A percentile compares a stretch with the other conserved stretches of the same genome.
phyloP scores from a whole-genome alignment of 2,329 filamentous ascomycete species.

The Clonostachys byssicola region DNA sequence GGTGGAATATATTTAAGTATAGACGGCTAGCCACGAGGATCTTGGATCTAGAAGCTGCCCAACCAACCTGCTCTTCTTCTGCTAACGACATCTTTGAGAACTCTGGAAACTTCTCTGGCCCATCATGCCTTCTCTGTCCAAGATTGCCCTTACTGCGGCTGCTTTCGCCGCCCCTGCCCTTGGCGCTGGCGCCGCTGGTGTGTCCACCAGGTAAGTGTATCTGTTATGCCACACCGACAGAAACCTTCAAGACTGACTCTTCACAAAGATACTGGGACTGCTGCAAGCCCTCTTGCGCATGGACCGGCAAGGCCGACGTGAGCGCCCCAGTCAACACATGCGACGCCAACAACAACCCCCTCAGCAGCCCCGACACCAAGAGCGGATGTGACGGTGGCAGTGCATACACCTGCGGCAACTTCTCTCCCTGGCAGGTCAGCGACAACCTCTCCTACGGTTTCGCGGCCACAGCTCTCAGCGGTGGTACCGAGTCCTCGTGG shows the following conservation, averaged over 20 bases:
- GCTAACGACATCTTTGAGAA: no score
- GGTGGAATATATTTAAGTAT: no score
- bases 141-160: constrained; percentile 2
- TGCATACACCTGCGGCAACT: constrained; percentile 58
- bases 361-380: constrained; percentile 40
- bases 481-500: constrained; percentile 53
- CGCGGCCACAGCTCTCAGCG: constrained; percentile 53
- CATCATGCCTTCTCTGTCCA: constrained; percentile 1
- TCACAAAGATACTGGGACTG: constrained; percentile 54
- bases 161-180: constrained; percentile 1
- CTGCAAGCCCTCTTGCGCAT: constrained; percentile 66
- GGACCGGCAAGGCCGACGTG: constrained; percentile 52
- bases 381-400: constrained; percentile 53
- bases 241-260: not conserved
- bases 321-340: constrained; percentile 47
- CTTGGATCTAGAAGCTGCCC: no score
- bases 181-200: constrained; percentile 1
- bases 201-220: constrained; percentile 1
- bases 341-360: constrained; percentile 46
- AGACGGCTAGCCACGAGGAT: no score
- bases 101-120: no score
- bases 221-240: not conserved
- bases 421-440: constrained; percentile 58
- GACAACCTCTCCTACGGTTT: constrained; percentile 59
- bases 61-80: no score